These are phyloP conservation scores for Sarcocystis neurona DNA, from an alignment of 169 alveolate genomes.

Conservation along the genomic window DNA sequence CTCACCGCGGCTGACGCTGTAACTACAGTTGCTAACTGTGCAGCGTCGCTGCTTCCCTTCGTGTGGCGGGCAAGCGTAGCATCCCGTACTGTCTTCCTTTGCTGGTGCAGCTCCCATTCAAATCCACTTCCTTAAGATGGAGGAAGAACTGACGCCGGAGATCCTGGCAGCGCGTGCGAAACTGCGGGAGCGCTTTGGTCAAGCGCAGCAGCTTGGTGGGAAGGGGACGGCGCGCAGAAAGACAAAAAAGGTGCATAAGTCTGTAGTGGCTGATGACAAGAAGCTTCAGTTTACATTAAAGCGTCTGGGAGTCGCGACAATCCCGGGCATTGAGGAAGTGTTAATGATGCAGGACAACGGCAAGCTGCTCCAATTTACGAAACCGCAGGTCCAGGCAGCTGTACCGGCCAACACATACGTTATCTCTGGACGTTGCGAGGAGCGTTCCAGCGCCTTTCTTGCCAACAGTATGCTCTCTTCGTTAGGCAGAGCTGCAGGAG, in stretches of 20 bases:
- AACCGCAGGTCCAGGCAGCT: conserved; percentile 93
- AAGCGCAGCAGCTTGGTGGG: conserved; percentile 92
- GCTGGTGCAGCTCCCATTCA: conserved; percentile 7
- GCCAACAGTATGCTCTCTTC: conserved; percentile 22
- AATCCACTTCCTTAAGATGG: conserved; percentile 4
- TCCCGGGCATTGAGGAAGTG: conserved; percentile 95
- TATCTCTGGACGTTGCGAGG: conserved; percentile 91
- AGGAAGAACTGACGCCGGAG: conserved; percentile 83
- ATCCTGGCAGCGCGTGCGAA: conserved; percentile 92
- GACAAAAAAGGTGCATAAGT: conserved; percentile 88
- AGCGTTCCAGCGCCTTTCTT: conserved; percentile 73
- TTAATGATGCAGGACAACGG: conserved; percentile 94
- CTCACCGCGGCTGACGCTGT: no score
- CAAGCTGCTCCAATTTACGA: conserved; percentile 88
- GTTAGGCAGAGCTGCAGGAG: conserved; percentile 26
- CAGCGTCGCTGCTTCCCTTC: no score
- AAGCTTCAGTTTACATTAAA: conserved; percentile 88
- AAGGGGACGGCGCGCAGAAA: conserved; percentile 95
- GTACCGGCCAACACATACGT: conserved; percentile 94
- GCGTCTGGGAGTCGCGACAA: conserved; percentile 92
- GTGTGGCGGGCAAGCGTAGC: no score
- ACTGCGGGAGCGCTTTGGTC: conserved; percentile 91
- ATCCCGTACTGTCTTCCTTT: not conserved
- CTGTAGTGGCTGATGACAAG: conserved; percentile 89
- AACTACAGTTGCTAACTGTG: no score